A percentile compares a stretch with the other conserved stretches of the same genome.
These are phyloP conservation scores for Clonostachys chloroleuca DNA, from an alignment of 2,329 filamentous ascomycete species.

Conservation along the genomic window DNA sequence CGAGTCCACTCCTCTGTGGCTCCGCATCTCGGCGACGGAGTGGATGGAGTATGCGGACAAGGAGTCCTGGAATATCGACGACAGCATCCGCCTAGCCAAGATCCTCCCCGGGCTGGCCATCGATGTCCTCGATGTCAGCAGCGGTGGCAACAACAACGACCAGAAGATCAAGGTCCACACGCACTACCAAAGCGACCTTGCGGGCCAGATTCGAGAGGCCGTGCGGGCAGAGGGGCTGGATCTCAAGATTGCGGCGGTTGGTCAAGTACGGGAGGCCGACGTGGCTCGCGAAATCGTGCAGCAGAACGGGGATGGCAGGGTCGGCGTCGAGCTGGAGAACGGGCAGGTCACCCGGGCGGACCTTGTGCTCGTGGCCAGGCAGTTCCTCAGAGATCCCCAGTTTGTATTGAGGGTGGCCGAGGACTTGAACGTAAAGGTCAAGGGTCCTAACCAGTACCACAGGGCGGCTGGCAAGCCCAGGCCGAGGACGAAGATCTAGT, in stretches of 20 bases:
- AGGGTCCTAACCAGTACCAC: slow-evolving; percentile 66
- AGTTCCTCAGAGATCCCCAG: slow-evolving; percentile 79
- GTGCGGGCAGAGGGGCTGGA: slow-evolving; percentile 40
- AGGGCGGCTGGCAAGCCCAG: slow-evolving; percentile 21
- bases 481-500: background rate
- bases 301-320: slow-evolving; percentile 22
- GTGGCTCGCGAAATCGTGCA: slow-evolving; percentile 59
- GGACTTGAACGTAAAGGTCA: slow-evolving; percentile 65
- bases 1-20: slow-evolving; percentile 46
- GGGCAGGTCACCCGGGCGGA: slow-evolving; percentile 50
- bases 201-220: slow-evolving; percentile 65
- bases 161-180: slow-evolving; percentile 58
- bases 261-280: slow-evolving; percentile 65
- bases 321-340: slow-evolving; percentile 32
- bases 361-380: slow-evolving; percentile 67
- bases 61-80: slow-evolving; percentile 63
- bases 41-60: slow-evolving; percentile 48
- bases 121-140: slow-evolving; percentile 79
- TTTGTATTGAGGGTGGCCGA: slow-evolving; percentile 71
- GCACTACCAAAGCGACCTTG: slow-evolving; percentile 72
- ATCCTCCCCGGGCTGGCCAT: slow-evolving; percentile 69
- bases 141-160: slow-evolving; percentile 62
- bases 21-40: slow-evolving; percentile 59
- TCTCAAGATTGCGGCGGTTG: slow-evolving; percentile 70
- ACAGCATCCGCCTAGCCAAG: slow-evolving; percentile 34